Evolutionary conservation across 129 eudicot genomes (phyloP).

Genomic region (Arctium minus): DNA sequence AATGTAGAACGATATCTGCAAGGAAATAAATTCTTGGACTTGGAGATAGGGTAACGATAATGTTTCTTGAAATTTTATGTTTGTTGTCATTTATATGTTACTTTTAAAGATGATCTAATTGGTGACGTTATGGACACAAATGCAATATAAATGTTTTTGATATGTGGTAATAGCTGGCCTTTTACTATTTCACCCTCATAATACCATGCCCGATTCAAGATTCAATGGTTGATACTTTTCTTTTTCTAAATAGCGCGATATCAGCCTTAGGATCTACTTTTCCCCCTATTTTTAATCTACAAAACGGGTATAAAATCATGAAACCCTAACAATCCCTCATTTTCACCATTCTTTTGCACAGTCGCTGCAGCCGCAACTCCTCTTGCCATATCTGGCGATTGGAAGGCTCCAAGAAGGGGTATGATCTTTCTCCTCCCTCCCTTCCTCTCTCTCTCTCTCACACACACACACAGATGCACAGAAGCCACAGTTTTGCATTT

Average conservation of each 20-base stretch:
- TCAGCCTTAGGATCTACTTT: not conserved
- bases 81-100: not conserved
- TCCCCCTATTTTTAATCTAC: not conserved
- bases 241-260: not conserved
- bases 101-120: not conserved
- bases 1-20: not conserved
- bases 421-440: not conserved
- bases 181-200: not conserved
- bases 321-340: not conserved
- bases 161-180: not conserved
- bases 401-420: not conserved
- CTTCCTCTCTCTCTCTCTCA: not conserved
- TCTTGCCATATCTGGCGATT: not conserved
- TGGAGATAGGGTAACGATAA: not conserved
- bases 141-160: not conserved
- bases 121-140: not conserved
- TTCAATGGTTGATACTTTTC: not conserved
- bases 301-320: not conserved
- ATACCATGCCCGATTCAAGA: not conserved
- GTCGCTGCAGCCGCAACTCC: not conserved
- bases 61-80: no score
- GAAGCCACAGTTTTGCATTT: not conserved
- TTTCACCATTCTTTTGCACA: not conserved
- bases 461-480: not conserved
- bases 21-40: not conserved